Conservation (phyloP, 495 filamentous ascomycete genomes). For the Penicillium longicatenatum region DNA sequence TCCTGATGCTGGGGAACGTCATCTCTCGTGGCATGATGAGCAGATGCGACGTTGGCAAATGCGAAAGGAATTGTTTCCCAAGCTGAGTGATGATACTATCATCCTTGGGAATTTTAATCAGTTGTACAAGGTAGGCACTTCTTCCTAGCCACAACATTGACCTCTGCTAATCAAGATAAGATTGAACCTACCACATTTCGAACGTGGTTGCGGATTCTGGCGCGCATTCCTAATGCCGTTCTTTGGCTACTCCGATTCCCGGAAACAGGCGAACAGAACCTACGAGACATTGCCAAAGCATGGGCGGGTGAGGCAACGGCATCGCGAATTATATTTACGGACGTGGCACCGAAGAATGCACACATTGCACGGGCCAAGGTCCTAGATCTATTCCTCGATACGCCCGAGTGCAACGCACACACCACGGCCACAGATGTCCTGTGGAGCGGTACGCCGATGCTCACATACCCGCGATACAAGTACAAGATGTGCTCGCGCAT, state of each 20-base stretch:
- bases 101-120: slow-evolving; percentile 99
- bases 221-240: slow-evolving; percentile 82
- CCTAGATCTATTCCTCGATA: slow-evolving; percentile 94
- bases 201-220: slow-evolving; percentile 91
- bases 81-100: slow-evolving; percentile 77
- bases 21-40: slow-evolving; percentile 83
- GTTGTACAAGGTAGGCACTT: slow-evolving; percentile 83
- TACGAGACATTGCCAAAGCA: slow-evolving; percentile 72
- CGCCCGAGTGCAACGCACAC: slow-evolving; percentile 97
- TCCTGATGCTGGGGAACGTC: slow-evolving; percentile 64
- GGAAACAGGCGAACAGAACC: slow-evolving; percentile 85
- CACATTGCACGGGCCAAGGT: slow-evolving; percentile 92
- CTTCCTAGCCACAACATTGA: slow-evolving; percentile 6
- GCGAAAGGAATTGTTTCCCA: slow-evolving; percentile 92
- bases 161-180: slow-evolving; percentile 46
- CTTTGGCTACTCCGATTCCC: slow-evolving; percentile 97
- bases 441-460: slow-evolving; percentile 91
- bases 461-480: slow-evolving; percentile 90
- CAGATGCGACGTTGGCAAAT: slow-evolving; percentile 84
- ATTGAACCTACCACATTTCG: slow-evolving; percentile 98
- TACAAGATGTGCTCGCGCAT: slow-evolving; percentile 99
- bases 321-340: slow-evolving; percentile 91
- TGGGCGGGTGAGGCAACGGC: slow-evolving; percentile 91
- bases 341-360: slow-evolving; percentile 92
- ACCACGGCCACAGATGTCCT: slow-evolving; percentile 96